Evolutionary conservation across 768 basidiomycete genomes (phyloP), one percentile per base, ranked within the genome.

Genomic region (Agaricus blazei): DNA sequence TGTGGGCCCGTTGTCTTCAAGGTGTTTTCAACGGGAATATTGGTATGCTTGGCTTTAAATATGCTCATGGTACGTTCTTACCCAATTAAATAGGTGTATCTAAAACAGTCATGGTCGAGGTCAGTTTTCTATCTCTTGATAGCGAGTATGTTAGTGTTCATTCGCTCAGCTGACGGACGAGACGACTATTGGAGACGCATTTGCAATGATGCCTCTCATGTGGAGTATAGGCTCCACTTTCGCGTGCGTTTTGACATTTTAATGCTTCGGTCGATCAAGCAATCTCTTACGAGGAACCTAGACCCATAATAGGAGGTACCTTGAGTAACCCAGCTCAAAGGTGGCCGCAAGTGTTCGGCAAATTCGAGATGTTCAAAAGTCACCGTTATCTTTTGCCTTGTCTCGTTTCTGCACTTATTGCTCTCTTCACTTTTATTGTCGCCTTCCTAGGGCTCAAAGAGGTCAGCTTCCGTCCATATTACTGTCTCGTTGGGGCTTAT

Each of bases 281-380:
- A 40, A 4, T 41, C 40, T 24, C 19, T 42, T 12, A 52, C 12
- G 27, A 11, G 1, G 36, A 36, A 14, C 26, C 12, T 9, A 88
- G 87, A 2, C 87, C 88, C 14, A 70, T 82, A 26, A 68, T 88
- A 3, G 88, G 88, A 29, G 88, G 88, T 23, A 57, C 77, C 6
- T 66, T 90, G 3, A 79, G 85, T 4, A 77, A 78, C 40, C 83
- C 88, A 0, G 79, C 75, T 9, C 75, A 77, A 41, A 77, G 75
- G 31, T 89, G 86, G 71, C 86, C 87, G 6, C 59, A 69, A 27
- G 62, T 76, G 1, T 81, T 89, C 54, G 85, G 85, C 11, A 63
- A 71, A 28, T 59, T 73, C 19, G 36, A 57, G 0, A 66, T 74
- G 41, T 63, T 78, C 43, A 62, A 62, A 3, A 48, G 61, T 1